Conservation (phyloP, 805 yeast genomes). For the Debaryomyces castellii region DNA sequence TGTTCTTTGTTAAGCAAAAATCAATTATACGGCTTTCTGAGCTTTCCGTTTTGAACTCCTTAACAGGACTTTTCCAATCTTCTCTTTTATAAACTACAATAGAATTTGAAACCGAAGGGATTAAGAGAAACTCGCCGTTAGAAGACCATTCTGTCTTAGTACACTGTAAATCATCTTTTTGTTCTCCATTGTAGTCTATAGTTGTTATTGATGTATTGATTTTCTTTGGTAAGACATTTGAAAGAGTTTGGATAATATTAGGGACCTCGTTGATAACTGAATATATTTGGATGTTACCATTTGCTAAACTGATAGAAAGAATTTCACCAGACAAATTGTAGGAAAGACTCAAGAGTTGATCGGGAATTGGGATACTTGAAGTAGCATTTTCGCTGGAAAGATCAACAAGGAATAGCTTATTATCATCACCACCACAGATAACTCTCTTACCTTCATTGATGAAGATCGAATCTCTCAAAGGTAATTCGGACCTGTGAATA, state of each 20-base stretch:
- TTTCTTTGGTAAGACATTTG: constrained; percentile 39
- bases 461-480: constrained; percentile 52
- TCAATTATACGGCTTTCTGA: constrained; percentile 40
- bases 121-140: constrained; percentile 64
- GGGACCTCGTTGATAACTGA: constrained; percentile 58
- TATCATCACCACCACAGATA: constrained; percentile 68
- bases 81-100: constrained; percentile 46
- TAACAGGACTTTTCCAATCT: constrained; percentile 25
- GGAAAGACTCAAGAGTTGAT: constrained; percentile 55
- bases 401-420: constrained; percentile 51
- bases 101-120: constrained; percentile 54
- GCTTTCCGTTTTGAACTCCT: constrained; percentile 12
- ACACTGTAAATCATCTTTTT: constrained; percentile 44
- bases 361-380: constrained; percentile 41
- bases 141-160: constrained; percentile 70
- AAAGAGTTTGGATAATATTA: constrained; percentile 45
- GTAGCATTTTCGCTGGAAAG: constrained; percentile 27
- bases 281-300: constrained; percentile 58
- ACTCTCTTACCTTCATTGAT: constrained; percentile 61
- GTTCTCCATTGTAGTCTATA: constrained; percentile 42
- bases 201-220: constrained; percentile 29
- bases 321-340: constrained; percentile 59
- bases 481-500: constrained; percentile 44
- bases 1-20: constrained; percentile 61
- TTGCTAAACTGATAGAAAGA: constrained; percentile 56